Percentiles rank a stretch among this genome's conserved stretches.
Conservation (phyloP, 176 grass and related monocot genomes). For the Zea mays region Zm-B73-REFERENCE-NAM-5.0 NC_050104.1:111194501-111195000, state of each 20-base stretch:
- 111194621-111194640: no score
- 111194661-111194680: background rate
- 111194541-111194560: no score
- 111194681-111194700: constrained; percentile 35
- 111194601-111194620: no score
- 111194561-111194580: no score
- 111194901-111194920: background rate
- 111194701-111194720: constrained; percentile 14
- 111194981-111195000: constrained; percentile 14
- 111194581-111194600: no score
- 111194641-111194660: no score
- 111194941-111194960: constrained; percentile 16
- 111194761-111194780: constrained; percentile 46
- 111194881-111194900: constrained; percentile 20
- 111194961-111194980: background rate
- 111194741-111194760: constrained; percentile 49
- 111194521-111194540: no score
- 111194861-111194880: constrained; percentile 23
- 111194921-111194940: constrained; percentile 31
- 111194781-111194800: constrained; percentile 31
- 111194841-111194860: constrained; percentile 40
- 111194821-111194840: constrained; percentile 41
- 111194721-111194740: constrained; percentile 25
- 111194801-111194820: constrained; percentile 47
- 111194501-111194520: no score